phyloP scores from a whole-genome alignment of 2,329 filamentous ascomycete genomes.

The Calonectria montana region DNA sequence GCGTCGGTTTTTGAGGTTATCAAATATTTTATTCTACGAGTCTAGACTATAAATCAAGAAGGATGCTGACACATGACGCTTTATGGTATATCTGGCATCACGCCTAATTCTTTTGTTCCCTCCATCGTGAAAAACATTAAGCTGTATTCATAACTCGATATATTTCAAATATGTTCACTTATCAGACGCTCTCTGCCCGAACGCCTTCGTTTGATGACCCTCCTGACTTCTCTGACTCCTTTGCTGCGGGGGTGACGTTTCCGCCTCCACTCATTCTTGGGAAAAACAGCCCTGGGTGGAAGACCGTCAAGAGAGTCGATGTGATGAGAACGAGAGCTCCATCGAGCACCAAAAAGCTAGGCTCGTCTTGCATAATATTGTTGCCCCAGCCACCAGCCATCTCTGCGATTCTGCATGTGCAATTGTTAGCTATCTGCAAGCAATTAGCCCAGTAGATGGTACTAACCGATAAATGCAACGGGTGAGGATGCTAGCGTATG shows the following conservation, averaged over 20 bases:
- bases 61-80: neutral
- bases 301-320: constrained; percentile 60
- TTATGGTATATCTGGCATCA: neutral
- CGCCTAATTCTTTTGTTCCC: neutral
- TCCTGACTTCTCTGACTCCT: constrained; percentile 38
- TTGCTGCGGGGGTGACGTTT: constrained; percentile 34
- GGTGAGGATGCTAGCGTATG: constrained; percentile 59
- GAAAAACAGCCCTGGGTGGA: constrained; percentile 67
- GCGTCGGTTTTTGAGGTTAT: no score
- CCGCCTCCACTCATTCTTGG: constrained; percentile 59
- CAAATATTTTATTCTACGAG: no score
- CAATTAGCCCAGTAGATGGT: neutral
- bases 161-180: neutral
- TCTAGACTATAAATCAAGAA: no score
- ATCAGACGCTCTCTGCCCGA: constrained; percentile 31
- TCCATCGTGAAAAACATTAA: neutral
- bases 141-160: neutral
- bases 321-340: constrained; percentile 62
- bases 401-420: constrained; percentile 63
- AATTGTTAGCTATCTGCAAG: constrained; percentile 21
- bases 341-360: constrained; percentile 69
- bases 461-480: constrained; percentile 66
- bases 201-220: constrained; percentile 44
- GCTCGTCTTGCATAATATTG: constrained; percentile 71
- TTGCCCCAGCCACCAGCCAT: constrained; percentile 75